Base-by-base conservation (phyloP, 2,329 filamentous ascomycete species). In the Fusarium bactridioides region DNA sequence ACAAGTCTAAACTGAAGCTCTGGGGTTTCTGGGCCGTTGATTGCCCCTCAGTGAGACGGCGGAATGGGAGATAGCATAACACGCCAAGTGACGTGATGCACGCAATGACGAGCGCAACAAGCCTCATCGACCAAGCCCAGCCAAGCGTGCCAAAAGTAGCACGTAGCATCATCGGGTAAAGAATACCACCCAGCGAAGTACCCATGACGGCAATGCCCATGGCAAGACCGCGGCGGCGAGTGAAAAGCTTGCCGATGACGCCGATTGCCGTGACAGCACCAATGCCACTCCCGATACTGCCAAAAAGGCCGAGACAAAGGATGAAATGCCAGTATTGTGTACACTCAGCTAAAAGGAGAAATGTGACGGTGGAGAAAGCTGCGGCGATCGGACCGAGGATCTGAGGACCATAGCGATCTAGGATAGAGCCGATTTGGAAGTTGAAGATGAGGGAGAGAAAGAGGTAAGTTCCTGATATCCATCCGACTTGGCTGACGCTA, bases 281-380 rank as follows among this genome's bases (percentile, higher is more conserved):
- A 18, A 82, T 76, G 9, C 83, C 80, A 16, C 74, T 79, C 2
- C 84, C 83, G 10, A 84, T 61, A 12, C 85, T 85, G 23, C 82
- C 78, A 41, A 82, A 82, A 6, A 84, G 50, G 4, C 85, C 83
- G 23, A 85, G 80, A 4, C 80, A 78, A 5, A 86, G 78, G 10
- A 86, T 74, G 35, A 86, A 86, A 7, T 86, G 84, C 84, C 84
- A 86, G 71, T 86, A 86, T n/a, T 78, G 57, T 4, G 75, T 79
- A 74, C 85, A 87, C 43, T 86, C 76, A 3, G 82, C 85, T 8
- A 87, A 74, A 0, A 86, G 71, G 15, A 87, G 78, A 54, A 86
- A 83, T 4, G 80, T 81, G 0, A 76, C 65, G 3, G 84, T 75
- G 56, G 81, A 83, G 5, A 78, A 73, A 3, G 78, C 54, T 0